These are phyloP conservation scores for Calocera viscosa DNA, from an alignment of 768 basidiomycete genomes.

Conservation along the genomic window DNA sequence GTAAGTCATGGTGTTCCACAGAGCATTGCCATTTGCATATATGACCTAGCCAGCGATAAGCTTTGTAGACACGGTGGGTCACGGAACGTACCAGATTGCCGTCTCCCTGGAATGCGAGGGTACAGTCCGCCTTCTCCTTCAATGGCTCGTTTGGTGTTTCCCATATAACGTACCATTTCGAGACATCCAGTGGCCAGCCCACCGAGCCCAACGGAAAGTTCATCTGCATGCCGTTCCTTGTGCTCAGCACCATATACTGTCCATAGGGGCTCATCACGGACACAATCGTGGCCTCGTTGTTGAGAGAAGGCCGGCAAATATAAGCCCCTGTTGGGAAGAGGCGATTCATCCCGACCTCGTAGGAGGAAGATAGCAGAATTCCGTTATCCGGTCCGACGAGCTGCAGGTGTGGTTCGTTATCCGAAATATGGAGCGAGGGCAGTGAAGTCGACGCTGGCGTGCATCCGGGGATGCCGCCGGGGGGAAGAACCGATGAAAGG, in stretches of 20 bases:
- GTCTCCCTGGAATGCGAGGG: constrained; percentile 20
- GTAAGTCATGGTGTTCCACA: constrained; percentile 1
- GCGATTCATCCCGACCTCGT: constrained; percentile 5
- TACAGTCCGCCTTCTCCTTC: constrained; percentile 9
- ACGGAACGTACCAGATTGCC: constrained; percentile 13
- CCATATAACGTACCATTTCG: constrained; percentile 18
- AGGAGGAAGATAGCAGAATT: constrained; percentile 17
- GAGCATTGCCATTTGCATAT: not conserved
- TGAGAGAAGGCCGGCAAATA: constrained; percentile 12
- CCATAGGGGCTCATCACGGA: constrained; percentile 17
- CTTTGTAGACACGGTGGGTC: not conserved
- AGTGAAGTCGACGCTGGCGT: not conserved
- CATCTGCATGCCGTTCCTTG: not conserved
- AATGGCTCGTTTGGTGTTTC: constrained; percentile 13
- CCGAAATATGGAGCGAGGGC: constrained; percentile 14
- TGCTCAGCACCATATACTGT: constrained; percentile 17
- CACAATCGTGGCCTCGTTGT: constrained; percentile 13
- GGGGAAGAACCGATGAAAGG: constrained; percentile 16
- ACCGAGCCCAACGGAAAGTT: constrained; percentile 14
- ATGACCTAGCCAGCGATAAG: not conserved
- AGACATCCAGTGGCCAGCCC: constrained; percentile 13
- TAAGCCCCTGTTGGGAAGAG: constrained; percentile 11
- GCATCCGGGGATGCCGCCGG: constrained; percentile 5
- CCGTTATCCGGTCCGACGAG: constrained; percentile 10
- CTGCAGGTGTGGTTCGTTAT: constrained; percentile 15